phyloP scores from a whole-genome alignment of 345 rosid genomes.

The Melaleuca alternifolia region DNA sequence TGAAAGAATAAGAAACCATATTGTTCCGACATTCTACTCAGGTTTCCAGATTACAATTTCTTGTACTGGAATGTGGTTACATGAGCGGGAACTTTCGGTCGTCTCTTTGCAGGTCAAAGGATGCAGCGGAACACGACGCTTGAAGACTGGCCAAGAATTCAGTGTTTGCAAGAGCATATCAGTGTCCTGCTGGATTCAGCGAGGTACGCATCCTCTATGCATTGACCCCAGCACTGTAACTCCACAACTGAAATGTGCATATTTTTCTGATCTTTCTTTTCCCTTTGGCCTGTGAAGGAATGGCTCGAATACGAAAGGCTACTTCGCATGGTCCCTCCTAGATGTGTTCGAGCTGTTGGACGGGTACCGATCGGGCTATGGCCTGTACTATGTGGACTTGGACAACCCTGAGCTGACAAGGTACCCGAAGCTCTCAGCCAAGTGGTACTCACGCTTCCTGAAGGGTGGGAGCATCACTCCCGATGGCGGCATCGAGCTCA shows the following conservation, averaged over 20 bases:
- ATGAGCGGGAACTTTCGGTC: background rate
- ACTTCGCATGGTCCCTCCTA: constrained; percentile 10
- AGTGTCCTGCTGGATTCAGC: constrained; percentile 2
- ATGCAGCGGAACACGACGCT: constrained; percentile 1
- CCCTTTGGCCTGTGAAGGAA: background rate
- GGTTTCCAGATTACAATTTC: background rate
- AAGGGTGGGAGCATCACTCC: background rate
- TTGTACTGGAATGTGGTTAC: background rate
- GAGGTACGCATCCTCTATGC: background rate
- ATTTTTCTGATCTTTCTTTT: background rate
- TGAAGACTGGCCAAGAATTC: constrained; percentile 6
- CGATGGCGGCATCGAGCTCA: background rate
- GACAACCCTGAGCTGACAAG: constrained; percentile 6
- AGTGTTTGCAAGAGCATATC: constrained; percentile 4
- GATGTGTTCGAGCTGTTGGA: constrained; percentile 10
- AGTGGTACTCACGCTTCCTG: constrained; percentile 10
- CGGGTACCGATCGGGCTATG: constrained; percentile 3
- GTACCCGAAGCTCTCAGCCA: constrained; percentile 7
- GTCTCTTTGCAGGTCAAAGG: constrained; percentile 7
- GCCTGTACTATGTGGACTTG: constrained; percentile 11
- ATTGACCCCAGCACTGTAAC: background rate
- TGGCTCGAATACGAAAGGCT: constrained; percentile 9
- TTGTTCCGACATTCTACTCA: background rate
- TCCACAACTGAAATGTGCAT: background rate
- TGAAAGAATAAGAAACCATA: background rate